Evolutionary conservation across 345 rosid genomes (phyloP).

Genomic region (Gossypium raimondii): DNA sequence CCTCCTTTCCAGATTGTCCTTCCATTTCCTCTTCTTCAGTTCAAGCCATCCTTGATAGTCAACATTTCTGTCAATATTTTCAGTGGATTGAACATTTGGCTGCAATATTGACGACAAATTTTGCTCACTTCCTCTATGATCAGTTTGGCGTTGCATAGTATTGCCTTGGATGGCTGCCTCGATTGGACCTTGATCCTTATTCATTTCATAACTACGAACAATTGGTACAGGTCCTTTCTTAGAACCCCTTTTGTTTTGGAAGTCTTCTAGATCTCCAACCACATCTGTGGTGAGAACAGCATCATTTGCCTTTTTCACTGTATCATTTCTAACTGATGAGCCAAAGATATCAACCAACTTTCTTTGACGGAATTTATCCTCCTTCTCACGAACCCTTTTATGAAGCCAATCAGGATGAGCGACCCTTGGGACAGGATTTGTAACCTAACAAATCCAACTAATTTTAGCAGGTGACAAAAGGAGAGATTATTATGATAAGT

Average conservation of each 20-base stretch:
- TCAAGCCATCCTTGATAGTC: constrained; percentile 98
- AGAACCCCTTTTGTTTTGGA: constrained; percentile 43
- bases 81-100: constrained; percentile 27
- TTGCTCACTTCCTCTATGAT: constrained; percentile 18
- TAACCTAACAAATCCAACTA: constrained; percentile 49
- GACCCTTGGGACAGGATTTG: constrained; percentile 96
- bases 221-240: constrained; percentile 58
- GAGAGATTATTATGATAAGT: constrained; percentile 14
- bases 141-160: constrained; percentile 26
- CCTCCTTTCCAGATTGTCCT: constrained; percentile 48
- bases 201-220: constrained; percentile 51
- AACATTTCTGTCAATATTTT: constrained; percentile 57
- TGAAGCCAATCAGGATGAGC: constrained; percentile 97
- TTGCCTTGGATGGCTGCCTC: constrained; percentile 21
- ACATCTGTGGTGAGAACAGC: constrained; percentile 19
- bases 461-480: constrained; percentile 17
- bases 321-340: constrained; percentile 34
- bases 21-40: constrained; percentile 87
- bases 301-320: constrained; percentile 19
- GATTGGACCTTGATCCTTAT: constrained; percentile 30
- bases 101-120: constrained; percentile 31
- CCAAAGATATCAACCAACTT: constrained; percentile 70
- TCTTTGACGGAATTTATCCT: constrained; percentile 81
- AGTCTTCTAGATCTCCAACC: constrained; percentile 76
- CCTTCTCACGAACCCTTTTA: constrained; percentile 90